Base-by-base conservation (phyloP, 2,329 filamentous ascomycete species). In the Fusarium cyanostomum region DNA sequence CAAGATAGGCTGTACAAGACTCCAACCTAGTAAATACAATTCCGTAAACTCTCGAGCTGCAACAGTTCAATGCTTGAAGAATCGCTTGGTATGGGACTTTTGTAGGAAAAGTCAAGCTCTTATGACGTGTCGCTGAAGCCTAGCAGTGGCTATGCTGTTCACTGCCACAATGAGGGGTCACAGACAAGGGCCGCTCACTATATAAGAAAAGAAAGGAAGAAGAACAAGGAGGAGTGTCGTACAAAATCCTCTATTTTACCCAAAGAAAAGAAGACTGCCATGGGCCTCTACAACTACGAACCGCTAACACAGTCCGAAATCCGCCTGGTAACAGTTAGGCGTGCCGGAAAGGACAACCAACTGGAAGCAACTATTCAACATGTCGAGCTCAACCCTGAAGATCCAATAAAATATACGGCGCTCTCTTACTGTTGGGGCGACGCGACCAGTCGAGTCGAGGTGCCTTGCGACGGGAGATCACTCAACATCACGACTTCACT, bases 391-490 rank as follows among this genome's bases (percentile, higher is more conserved):
- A 30, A 67, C 8, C 52, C 46, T 1, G 54, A 62, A 1, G 38
- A 67, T 1, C 65, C 64, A 1, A 26, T 49, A n/a, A 37, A 21
- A 1, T 68, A 67, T 16, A 62, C 64, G 4, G 64, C 64, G 1
- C 30, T 67, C 3, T 68, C 65, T 0, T 68, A 68, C 5, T 52
- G 55, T 8, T 68, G 64, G 64, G 61, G 65, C 15, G 43, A 42
- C 16, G 10, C 64, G 0, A 30, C 12, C 1, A 13, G 21, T 12
- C 21, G 9, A 10, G 33, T 64, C 3, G 7, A 52, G 7, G 9
- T 67, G 3, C 57, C 54, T 2, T 67, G 60, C 2, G 42, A 62
- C 27, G 60, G 57, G 0, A 43, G 28, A 11, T n/a, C 27, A 1
- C 46, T 64, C 1, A 52, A 11, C 3, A 51, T 67, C 13, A 67